Evolutionary conservation across 2,329 filamentous ascomycete species (phyloP), one percentile per base, ranked within the genome.

Genomic region (Pyrenophora seminiperda): DNA sequence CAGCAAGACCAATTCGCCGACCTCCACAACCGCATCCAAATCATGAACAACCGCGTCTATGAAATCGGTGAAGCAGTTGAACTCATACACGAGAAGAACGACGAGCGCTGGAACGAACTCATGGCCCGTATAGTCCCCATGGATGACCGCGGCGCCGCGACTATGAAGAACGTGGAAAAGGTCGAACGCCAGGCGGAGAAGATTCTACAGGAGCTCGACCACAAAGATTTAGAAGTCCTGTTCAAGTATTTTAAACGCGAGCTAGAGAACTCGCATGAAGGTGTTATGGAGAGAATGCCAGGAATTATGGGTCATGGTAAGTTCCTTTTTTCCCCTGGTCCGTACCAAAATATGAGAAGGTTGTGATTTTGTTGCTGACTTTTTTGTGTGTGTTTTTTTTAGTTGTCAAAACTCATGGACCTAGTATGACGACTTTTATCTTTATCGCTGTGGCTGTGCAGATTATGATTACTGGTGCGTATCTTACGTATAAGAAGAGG

Each of bases 21-120:
- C 69, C 81, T 97, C 11, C 88, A 96, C 77, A 88, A 88, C 76
- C 88, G 91, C 24, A 77, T 97, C 14, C 90, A 92, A 72, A 80
- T 78, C 61, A 79, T 90, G 50, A 85, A 84, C 71, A 86, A 90
- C 73, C 85, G 88, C 64, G 76, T 91, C 33, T 79, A 80, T 15
- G 81, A 80, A 59, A 77, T 90, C 48, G 85, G 84, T 72, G 80
- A 79, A 33, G 75, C 83, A 47, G 73, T 87, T 32, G 76, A 80
- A 9, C 71, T 77, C 31, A 73, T 83, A 47, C 75, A 79, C 41
- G 75, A 76, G 49, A 71, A 81, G 30, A 75, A 79, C 58, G 82
- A 87, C 65, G 73, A 81, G 62, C 80, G 82, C 41, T 80, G 85
- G 73, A 74, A 77, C 27, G 83, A 88, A 59, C 61, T 83, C 18